phyloP scores from a whole-genome alignment of 805 yeast genomes.

The Ogataea paraovalis region DNA sequence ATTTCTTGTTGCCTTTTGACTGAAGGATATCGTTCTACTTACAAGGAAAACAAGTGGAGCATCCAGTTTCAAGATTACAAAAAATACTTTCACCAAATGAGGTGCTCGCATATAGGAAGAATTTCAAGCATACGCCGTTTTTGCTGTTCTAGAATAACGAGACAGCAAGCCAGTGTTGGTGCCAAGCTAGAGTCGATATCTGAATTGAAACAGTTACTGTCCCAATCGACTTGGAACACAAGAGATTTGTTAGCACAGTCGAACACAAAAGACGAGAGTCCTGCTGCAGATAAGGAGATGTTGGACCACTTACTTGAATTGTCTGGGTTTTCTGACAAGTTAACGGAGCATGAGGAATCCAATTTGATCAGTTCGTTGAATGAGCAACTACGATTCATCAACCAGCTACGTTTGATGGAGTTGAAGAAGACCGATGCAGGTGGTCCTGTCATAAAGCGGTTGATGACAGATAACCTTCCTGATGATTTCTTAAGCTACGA shows the following conservation, averaged over 20 bases:
- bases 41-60: no score
- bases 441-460: constrained; percentile 20
- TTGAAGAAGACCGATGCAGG: neutral
- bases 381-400: constrained; percentile 48
- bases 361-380: constrained; percentile 34
- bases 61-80: no score
- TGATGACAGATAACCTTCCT: constrained; percentile 25
- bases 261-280: constrained; percentile 3
- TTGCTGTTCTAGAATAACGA: no score
- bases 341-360: constrained; percentile 26
- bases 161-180: constrained; percentile 6
- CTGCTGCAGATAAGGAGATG: constrained; percentile 12
- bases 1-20: no score
- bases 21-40: no score
- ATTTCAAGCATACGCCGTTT: no score
- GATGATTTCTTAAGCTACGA: constrained; percentile 26
- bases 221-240: constrained; percentile 26
- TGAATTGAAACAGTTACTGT: constrained; percentile 18
- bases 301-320: constrained; percentile 37
- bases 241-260: constrained; percentile 16
- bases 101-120: no score
- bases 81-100: no score
- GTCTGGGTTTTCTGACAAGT: constrained; percentile 43
- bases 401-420: constrained; percentile 38
- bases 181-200: constrained; percentile 8